phyloP scores from a whole-genome alignment of 192 early-diverging fungal genomes.

The Umbelopsis isabellina region DNA sequence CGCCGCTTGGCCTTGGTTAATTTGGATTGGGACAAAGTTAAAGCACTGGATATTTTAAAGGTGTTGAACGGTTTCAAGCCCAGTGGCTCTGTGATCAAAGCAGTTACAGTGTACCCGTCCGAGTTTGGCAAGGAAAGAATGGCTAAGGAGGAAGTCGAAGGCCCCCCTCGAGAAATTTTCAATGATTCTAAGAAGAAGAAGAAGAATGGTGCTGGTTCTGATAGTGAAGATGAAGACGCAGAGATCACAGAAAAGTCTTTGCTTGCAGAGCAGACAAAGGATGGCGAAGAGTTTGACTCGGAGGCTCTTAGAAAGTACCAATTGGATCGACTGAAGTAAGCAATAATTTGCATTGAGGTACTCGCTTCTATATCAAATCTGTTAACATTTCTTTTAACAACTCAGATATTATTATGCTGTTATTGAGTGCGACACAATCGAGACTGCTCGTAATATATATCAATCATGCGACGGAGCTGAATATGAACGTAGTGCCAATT shows the following conservation, averaged over 20 bases:
- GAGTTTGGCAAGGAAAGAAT: conserved; percentile 86
- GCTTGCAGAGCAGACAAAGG: conserved; percentile 52
- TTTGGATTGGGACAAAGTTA: conserved; percentile 95
- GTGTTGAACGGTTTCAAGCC: conserved; percentile 87
- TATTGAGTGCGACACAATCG: conserved; percentile 87
- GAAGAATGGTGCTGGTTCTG: conserved; percentile 13
- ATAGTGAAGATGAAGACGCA: conserved; percentile 39
- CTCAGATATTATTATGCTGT: conserved; percentile 89
- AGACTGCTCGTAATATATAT: conserved; percentile 81
- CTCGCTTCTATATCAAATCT: not conserved
- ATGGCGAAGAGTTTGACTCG: conserved; percentile 82
- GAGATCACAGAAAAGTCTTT: conserved; percentile 50
- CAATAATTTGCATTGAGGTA: not conserved
- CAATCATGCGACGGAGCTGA: conserved; percentile 88
- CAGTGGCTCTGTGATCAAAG: conserved; percentile 65
- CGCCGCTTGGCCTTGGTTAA: conserved; percentile 85
- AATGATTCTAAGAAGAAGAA: conserved; percentile 33
- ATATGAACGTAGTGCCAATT: conserved; percentile 88
- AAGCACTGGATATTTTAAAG: conserved; percentile 82
- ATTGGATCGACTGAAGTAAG: conserved; percentile 76
- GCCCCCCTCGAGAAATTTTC: conserved; percentile 80
- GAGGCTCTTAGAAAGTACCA: conserved; percentile 89
- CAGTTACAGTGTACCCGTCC: conserved; percentile 86
- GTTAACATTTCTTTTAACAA: no score
- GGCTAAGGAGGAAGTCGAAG: conserved; percentile 68